Conservation (phyloP, 495 filamentous ascomycete genomes). For the Talaromyces wortmannii region DNA sequence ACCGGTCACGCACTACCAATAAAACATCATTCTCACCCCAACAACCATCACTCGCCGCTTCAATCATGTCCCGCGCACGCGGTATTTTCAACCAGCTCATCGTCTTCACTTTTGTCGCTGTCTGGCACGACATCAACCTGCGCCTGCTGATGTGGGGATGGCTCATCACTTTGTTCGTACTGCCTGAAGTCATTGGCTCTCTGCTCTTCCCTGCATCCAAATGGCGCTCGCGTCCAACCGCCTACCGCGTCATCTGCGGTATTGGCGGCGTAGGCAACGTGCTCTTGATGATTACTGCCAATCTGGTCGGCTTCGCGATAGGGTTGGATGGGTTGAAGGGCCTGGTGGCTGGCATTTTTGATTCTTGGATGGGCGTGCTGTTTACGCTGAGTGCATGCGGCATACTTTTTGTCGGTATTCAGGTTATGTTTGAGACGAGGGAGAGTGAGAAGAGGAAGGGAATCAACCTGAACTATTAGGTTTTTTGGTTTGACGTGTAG, state of each 20-base stretch:
- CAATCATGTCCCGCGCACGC: constrained; percentile 21
- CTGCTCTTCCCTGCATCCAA: constrained; percentile 62
- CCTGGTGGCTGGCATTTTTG: constrained; percentile 66
- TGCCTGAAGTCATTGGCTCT: constrained; percentile 73
- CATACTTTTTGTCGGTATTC: constrained; percentile 75
- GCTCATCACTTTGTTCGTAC: constrained; percentile 87
- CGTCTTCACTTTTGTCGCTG: constrained; percentile 95
- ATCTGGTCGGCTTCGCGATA: constrained; percentile 90
- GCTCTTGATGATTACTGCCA: constrained; percentile 93
- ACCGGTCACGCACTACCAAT: constrained; percentile 19
- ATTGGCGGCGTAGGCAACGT: constrained; percentile 83
- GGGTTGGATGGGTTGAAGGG: constrained; percentile 81
- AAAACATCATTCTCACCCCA: constrained; percentile 5
- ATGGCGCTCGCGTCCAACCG: constrained; percentile 59
- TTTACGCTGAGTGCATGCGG: constrained; percentile 66
- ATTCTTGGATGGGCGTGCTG: constrained; percentile 62
- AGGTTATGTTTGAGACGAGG: constrained; percentile 95
- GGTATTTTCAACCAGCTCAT: constrained; percentile 62
- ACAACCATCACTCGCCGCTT: constrained; percentile 4
- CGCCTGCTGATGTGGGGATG: constrained; percentile 92
- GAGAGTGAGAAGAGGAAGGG: constrained; percentile 76
- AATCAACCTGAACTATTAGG: constrained; percentile 78
- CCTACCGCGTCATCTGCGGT: constrained; percentile 75
- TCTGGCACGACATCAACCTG: constrained; percentile 98
- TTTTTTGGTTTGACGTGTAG: neutral